A percentile compares a stretch with the other conserved stretches of the same genome.
phyloP scores from a whole-genome alignment of 2,329 filamentous ascomycete genomes.

The Penicillium sp. region DNA sequence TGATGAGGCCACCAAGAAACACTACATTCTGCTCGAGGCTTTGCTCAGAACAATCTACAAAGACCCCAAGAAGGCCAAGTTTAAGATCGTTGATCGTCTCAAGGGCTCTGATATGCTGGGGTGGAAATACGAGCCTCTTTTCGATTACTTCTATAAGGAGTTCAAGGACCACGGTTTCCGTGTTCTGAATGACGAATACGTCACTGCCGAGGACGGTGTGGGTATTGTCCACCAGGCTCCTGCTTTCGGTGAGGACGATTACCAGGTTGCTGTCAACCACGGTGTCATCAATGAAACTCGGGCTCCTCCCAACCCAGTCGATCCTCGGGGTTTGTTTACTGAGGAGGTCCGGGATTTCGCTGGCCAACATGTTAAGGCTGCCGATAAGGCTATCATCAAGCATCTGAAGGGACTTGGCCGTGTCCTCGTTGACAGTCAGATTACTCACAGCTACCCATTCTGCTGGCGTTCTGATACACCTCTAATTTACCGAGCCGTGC shows the following conservation, averaged over 20 bases:
- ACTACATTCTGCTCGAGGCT: slow-evolving; percentile 81
- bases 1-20: slow-evolving; percentile 76
- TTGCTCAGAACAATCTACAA: slow-evolving; percentile 83
- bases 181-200: slow-evolving; percentile 79
- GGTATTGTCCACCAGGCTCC: slow-evolving; percentile 93
- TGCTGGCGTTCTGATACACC: slow-evolving; percentile 94
- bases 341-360: slow-evolving; percentile 73
- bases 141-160: slow-evolving; percentile 83
- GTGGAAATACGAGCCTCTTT: slow-evolving; percentile 85
- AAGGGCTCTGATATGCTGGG: slow-evolving; percentile 81
- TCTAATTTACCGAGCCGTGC: slow-evolving; percentile 86
- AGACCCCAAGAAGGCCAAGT: slow-evolving; percentile 93
- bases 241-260: slow-evolving; percentile 95
- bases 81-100: slow-evolving; percentile 73
- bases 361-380: slow-evolving; percentile 85
- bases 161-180: slow-evolving; percentile 83
- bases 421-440: slow-evolving; percentile 78
- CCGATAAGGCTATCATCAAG: slow-evolving; percentile 92
- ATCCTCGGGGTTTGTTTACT: slow-evolving; percentile 77
- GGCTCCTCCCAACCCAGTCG: slow-evolving; percentile 85
- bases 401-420: slow-evolving; percentile 73
- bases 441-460: slow-evolving; percentile 89
- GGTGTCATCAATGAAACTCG: slow-evolving; percentile 75
- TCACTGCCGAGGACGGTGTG: slow-evolving; percentile 84
- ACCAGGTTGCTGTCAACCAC: slow-evolving; percentile 71